Evolutionary conservation across 768 basidiomycete genomes (phyloP).

Genomic region (Clitopilus passeckerianus): DNA sequence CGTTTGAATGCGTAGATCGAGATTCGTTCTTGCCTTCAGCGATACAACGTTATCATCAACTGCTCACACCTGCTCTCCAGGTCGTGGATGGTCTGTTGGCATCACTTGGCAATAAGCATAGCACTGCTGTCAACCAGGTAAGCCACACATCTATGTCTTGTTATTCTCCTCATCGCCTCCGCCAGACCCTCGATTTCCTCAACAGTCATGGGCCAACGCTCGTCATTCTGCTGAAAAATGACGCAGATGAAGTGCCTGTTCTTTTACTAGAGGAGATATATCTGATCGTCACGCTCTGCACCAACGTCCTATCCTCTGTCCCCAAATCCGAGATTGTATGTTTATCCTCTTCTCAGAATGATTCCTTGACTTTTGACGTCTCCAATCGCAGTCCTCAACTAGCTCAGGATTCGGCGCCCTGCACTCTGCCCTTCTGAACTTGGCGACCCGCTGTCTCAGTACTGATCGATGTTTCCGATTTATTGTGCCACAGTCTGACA

Average conservation of each 20-base stretch:
- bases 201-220: slow-evolving; percentile 81
- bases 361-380: background rate
- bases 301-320: slow-evolving; percentile 63
- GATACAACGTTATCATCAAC: slow-evolving; percentile 85
- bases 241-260: slow-evolving; percentile 54
- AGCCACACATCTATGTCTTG: background rate
- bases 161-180: background rate
- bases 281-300: slow-evolving; percentile 69
- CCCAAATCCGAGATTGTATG: slow-evolving; percentile 77
- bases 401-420: slow-evolving; percentile 82
- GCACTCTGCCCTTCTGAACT: slow-evolving; percentile 70
- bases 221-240: slow-evolving; percentile 75
- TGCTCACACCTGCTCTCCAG: slow-evolving; percentile 84
- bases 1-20: slow-evolving; percentile 45
- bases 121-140: slow-evolving; percentile 68
- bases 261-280: slow-evolving; percentile 75
- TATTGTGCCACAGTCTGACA: slow-evolving; percentile 61
- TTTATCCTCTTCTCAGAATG: slow-evolving; percentile 4
- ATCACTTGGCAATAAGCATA: slow-evolving; percentile 66
- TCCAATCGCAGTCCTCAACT: slow-evolving; percentile 38
- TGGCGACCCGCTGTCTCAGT: slow-evolving; percentile 70
- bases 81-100: slow-evolving; percentile 73
- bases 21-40: slow-evolving; percentile 87
- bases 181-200: slow-evolving; percentile 75
- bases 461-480: slow-evolving; percentile 50